Evolutionary conservation across 2,329 filamentous ascomycete species (phyloP).

Genomic region (Diaporthe ampelina): DNA sequence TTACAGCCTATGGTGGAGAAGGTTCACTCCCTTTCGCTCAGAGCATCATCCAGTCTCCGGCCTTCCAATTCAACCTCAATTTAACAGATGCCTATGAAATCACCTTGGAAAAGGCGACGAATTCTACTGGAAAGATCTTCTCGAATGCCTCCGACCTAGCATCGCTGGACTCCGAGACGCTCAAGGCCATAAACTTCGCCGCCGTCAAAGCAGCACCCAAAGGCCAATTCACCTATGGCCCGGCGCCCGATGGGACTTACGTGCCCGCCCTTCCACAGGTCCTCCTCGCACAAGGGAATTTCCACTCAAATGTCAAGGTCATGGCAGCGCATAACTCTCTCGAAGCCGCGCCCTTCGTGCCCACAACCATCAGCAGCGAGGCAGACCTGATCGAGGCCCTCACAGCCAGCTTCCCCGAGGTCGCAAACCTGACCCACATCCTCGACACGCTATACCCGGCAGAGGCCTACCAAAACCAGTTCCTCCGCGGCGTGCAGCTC

Average conservation of each 20-base stretch:
- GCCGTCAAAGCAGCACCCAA: constrained; percentile 43
- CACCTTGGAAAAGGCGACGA: constrained; percentile 37
- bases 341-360: constrained; percentile 60
- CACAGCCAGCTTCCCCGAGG: constrained; percentile 42
- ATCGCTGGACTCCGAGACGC: constrained; percentile 42
- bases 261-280: constrained; percentile 47
- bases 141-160: constrained; percentile 49
- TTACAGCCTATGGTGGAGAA: constrained; percentile 59
- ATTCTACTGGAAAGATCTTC: constrained; percentile 46
- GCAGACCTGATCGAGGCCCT: constrained; percentile 57
- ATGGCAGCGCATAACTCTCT: constrained; percentile 58
- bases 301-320: constrained; percentile 62
- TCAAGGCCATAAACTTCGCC: constrained; percentile 46
- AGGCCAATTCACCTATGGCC: constrained; percentile 50
- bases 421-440: constrained; percentile 53
- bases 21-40: constrained; percentile 58
- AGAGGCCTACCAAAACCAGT: constrained; percentile 59
- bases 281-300: constrained; percentile 47
- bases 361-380: constrained; percentile 57
- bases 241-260: constrained; percentile 50
- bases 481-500: constrained; percentile 57
- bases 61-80: constrained; percentile 54
- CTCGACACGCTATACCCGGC: constrained; percentile 56
- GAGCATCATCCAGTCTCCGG: constrained; percentile 53
- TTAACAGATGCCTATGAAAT: constrained; percentile 48